Base-by-base conservation (phyloP, 257 asterid genomes). In the Jasminum sambac region DNA sequence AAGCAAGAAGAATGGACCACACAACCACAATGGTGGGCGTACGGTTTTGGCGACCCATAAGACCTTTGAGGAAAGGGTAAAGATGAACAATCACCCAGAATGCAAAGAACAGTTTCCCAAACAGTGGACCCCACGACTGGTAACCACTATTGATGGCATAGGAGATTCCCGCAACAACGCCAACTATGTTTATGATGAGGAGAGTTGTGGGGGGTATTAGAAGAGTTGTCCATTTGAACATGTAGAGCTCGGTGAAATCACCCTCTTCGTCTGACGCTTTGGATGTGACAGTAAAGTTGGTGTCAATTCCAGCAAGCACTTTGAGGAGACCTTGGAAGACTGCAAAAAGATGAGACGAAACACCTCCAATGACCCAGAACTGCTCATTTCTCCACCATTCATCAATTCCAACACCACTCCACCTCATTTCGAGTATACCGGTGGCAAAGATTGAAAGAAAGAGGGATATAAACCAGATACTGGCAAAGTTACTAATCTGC, bases 321-420 rank as follows among this genome's bases (percentile, higher is more conserved):
- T 93, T 93, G 83, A 93, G 98, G 77, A 93, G 55, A 11, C 98
- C 98, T 79, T 93, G 98, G 89, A 90, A 78, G 66, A 93, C 97
- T 0, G 98, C 98, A 41, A 93, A 93, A 52, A 90, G 83, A 78
- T 93, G 98, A 67, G 98, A 79, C 1, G 98, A 92, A 72, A 92
- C 97, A 67, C 98, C 98, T 71, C 97, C 98, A n/a, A 92, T 92
- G 81, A 93, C 98, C 98, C 98, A 93, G 78, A 93, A 93, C 85
- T 93, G 98, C 82, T 93, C 98, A 23, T 93, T 93, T 78, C 98
- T 90, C 98, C 98, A 93, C 98, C 98, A 93, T 74, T 93, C 98
- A 21, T 93, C 97, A 12, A 93, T 93, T 74, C 96, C 92, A 14
- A 93, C 98, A 30, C 97, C 98, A 68, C 98, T 90, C 98, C 98